These are phyloP conservation scores for Durotheca rogersii DNA, from an alignment of 495 filamentous ascomycete species.

Conservation along the genomic window DNA sequence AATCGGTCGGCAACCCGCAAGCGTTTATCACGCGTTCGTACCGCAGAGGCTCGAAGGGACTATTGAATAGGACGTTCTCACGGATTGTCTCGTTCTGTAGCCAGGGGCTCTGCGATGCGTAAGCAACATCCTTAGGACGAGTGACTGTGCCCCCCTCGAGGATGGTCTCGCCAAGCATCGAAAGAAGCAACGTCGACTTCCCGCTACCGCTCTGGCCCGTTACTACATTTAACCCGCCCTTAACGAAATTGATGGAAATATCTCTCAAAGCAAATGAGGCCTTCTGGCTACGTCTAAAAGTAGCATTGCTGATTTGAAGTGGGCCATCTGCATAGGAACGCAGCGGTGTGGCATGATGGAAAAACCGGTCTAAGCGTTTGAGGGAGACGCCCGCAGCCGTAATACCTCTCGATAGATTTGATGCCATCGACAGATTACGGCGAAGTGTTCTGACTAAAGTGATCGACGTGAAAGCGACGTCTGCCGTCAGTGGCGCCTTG, in stretches of 20 bases:
- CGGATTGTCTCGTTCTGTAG: slow-evolving; percentile 56
- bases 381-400: slow-evolving; percentile 48
- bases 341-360: slow-evolving; percentile 43
- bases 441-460: slow-evolving; percentile 47
- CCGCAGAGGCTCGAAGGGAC: slow-evolving; percentile 47
- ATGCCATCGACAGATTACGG: slow-evolving; percentile 45
- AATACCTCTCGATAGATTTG: slow-evolving; percentile 40
- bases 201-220: slow-evolving; percentile 60
- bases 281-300: slow-evolving; percentile 47
- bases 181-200: slow-evolving; percentile 62
- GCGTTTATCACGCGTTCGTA: slow-evolving; percentile 62
- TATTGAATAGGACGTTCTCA: slow-evolving; percentile 59
- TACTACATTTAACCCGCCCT: slow-evolving; percentile 53
- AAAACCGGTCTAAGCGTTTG: slow-evolving; percentile 49
- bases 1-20: slow-evolving; percentile 63
- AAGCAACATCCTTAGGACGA: slow-evolving; percentile 54
- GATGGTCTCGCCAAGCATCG: slow-evolving; percentile 62
- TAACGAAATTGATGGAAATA: slow-evolving; percentile 51
- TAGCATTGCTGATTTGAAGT: slow-evolving; percentile 41
- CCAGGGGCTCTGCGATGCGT: slow-evolving; percentile 58
- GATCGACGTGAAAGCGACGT: slow-evolving; percentile 51
- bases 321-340: slow-evolving; percentile 45
- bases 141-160: slow-evolving; percentile 45
- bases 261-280: slow-evolving; percentile 49
- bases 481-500: slow-evolving; percentile 45